Evolutionary conservation across 2,329 filamentous ascomycete species (phyloP), one percentile per base, ranked within the genome.

Genomic region (Trichothecium sympodiale): DNA sequence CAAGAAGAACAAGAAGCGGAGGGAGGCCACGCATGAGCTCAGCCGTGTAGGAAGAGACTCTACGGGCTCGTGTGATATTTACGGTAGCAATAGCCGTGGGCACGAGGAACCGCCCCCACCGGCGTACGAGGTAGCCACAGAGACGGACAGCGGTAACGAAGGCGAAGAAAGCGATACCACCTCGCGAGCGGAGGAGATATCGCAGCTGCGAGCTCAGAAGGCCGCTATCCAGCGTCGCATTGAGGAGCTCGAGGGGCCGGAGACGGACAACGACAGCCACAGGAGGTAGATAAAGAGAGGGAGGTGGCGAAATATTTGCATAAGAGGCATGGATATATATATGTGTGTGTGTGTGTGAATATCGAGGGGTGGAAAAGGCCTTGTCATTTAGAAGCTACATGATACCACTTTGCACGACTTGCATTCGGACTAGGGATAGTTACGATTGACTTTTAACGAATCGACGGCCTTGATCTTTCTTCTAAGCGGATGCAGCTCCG

Each of bases 191-290:
- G 50, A 55, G 7, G 52, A 59, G 35, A 56, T 58, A 8, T 44
- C 44, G 35, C 48, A 40, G 4, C 43, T 60, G 14, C 47, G 48
- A 15, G 51, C 49, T n/a, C 55, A 59, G 20, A 58, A 59, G 34
- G 53, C 47, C 9, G 48, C 46, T 12, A 57, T 60, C 17, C 52
- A 57, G 37, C 52, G 51, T 14, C 55, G 56, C 13, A 50, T 59
- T 14, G 50, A 58, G 29, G 49, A 59, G 43, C 38, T 60, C 34
- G 50, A 57, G 38, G 44, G 40, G 20, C 41, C 38, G 34, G 51
- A 53, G 20, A 41, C 44, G 17, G 20, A 25, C 20, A 10, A 10
- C 20, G 20, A 25, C 20, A 25, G 20, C 20, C 20, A 10, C n/a
- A 10, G 20, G 20, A 6, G 20, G 20, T 25, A 25, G 10, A 25